phyloP scores from a whole-genome alignment of 768 basidiomycete species.

The Lanmaoa rubissima region DNA sequence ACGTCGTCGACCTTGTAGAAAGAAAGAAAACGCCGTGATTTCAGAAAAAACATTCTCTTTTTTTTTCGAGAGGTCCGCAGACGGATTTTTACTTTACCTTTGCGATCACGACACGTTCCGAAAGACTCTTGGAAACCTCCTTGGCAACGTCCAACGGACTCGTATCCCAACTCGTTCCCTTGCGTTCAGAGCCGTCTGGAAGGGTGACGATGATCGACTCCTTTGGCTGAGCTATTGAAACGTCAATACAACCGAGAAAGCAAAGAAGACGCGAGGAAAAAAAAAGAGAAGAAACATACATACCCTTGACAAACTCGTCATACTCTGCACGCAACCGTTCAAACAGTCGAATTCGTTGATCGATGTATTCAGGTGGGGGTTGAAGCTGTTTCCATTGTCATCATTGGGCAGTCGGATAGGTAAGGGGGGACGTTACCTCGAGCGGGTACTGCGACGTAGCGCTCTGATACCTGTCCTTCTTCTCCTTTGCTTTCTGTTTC shows the following conservation, averaged over 20 bases:
- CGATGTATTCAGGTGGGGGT: slow-evolving; percentile 85
- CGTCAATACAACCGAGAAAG: background rate
- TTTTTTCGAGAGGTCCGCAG: slow-evolving; percentile 5
- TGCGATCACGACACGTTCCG: slow-evolving; percentile 89
- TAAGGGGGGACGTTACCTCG: slow-evolving; percentile 46
- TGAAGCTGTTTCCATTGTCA: slow-evolving; percentile 52
- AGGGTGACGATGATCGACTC: slow-evolving; percentile 82
- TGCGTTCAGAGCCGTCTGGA: slow-evolving; percentile 80
- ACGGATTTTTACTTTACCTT: slow-evolving; percentile 52
- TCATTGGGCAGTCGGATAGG: background rate
- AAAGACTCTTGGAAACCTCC: slow-evolving; percentile 79
- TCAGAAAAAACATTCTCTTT: background rate
- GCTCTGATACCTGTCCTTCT: slow-evolving; percentile 36
- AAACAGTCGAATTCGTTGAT: slow-evolving; percentile 86
- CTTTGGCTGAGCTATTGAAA: slow-evolving; percentile 60
- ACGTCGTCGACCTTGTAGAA: too few species aligned
- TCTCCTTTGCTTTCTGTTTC: slow-evolving; percentile 44
- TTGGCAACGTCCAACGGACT: slow-evolving; percentile 90
- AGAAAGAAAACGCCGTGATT: background rate
- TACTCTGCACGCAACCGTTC: slow-evolving; percentile 83
- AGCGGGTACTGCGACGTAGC: slow-evolving; percentile 51
- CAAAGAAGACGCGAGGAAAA: background rate
- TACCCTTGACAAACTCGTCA: slow-evolving; percentile 77
- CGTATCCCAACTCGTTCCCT: slow-evolving; percentile 92
- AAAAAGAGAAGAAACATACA: background rate